Conservation (phyloP, 2,329 filamentous ascomycete species). For the Lachnellula arida region DNA sequence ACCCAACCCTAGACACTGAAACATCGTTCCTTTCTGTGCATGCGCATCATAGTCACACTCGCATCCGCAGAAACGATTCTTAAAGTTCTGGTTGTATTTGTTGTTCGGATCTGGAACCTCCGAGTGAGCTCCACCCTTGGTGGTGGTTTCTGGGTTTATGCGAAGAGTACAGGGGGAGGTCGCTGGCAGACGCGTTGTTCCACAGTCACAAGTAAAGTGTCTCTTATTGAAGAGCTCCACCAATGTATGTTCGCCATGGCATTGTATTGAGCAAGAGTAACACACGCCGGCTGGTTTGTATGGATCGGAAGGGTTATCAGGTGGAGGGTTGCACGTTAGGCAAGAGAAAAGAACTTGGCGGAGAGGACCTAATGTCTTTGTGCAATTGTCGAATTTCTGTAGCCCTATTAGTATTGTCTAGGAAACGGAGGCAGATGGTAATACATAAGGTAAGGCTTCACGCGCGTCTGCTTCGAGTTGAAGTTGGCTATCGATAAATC, state of each 20-base stretch:
- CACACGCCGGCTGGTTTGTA: slow-evolving; percentile 80
- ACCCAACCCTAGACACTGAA: slow-evolving; percentile 86
- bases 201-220: slow-evolving; percentile 94
- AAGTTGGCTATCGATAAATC: slow-evolving; percentile 85
- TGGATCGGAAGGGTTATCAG: slow-evolving; percentile 54
- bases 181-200: slow-evolving; percentile 68
- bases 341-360: slow-evolving; percentile 90
- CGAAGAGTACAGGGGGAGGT: slow-evolving; percentile 73
- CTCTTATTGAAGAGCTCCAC: slow-evolving; percentile 96
- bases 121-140: slow-evolving; percentile 70
- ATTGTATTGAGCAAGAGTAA: slow-evolving; percentile 95
- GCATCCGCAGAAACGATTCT: slow-evolving; percentile 88
- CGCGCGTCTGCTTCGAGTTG: slow-evolving; percentile 91
- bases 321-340: slow-evolving; percentile 84
- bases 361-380: slow-evolving; percentile 79
- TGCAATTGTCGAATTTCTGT: slow-evolving; percentile 90
- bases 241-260: slow-evolving; percentile 89
- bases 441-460: slow-evolving; percentile 87
- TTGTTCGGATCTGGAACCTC: slow-evolving; percentile 70
- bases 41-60: slow-evolving; percentile 82
- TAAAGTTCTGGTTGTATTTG: slow-evolving; percentile 93
- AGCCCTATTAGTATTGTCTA: slow-evolving; percentile 5
- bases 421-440: slow-evolving; percentile 2
- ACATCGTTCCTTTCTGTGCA: slow-evolving; percentile 94
- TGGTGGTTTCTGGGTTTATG: slow-evolving; percentile 65